Conservation (phyloP, 106 monocot genomes). For the Platanthera guangdongensis region DNA sequence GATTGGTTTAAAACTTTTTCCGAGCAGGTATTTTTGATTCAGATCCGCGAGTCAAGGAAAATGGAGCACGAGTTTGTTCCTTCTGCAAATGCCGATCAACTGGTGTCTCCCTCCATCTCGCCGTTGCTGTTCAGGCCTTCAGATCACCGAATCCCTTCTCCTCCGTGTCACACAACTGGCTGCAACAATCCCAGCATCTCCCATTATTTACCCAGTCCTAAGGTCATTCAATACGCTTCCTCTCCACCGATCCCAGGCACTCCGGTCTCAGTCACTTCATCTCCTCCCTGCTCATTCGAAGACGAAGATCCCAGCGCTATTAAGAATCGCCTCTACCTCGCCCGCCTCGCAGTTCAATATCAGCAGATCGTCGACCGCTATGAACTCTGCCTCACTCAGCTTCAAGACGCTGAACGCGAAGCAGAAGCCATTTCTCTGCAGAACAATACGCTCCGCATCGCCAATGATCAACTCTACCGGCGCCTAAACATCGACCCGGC, state of each 20-base stretch:
- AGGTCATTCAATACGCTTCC: background rate
- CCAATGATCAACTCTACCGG: conserved; percentile 51
- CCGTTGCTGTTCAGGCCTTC: conserved; percentile 5
- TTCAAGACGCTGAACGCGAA: conserved; percentile 48
- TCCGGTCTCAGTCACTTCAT: conserved; percentile 18
- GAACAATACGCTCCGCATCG: conserved; percentile 59
- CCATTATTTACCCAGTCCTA: conserved; percentile 8
- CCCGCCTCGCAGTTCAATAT: conserved; percentile 59
- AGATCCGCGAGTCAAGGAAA: background rate
- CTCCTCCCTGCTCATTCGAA: conserved; percentile 33
- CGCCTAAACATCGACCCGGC: conserved; percentile 24
- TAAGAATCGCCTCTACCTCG: conserved; percentile 40
- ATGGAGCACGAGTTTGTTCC: conserved; percentile 32
- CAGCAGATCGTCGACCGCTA: conserved; percentile 52
- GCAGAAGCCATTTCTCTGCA: conserved; percentile 54
- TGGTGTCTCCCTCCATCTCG: background rate
- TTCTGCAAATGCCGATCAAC: conserved; percentile 6
- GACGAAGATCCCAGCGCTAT: conserved; percentile 17
- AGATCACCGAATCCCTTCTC: conserved; percentile 12
- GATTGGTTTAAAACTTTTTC: background rate
- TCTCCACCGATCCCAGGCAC: conserved; percentile 7
- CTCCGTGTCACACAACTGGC: conserved; percentile 13
- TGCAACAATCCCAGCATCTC: conserved; percentile 25
- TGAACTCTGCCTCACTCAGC: conserved; percentile 65
- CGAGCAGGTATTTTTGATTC: background rate